A percentile compares a stretch with the other conserved stretches of the same genome.
phyloP scores from a whole-genome alignment of 2,329 filamentous ascomycete genomes.

The Fusarium caatingaense region DNA sequence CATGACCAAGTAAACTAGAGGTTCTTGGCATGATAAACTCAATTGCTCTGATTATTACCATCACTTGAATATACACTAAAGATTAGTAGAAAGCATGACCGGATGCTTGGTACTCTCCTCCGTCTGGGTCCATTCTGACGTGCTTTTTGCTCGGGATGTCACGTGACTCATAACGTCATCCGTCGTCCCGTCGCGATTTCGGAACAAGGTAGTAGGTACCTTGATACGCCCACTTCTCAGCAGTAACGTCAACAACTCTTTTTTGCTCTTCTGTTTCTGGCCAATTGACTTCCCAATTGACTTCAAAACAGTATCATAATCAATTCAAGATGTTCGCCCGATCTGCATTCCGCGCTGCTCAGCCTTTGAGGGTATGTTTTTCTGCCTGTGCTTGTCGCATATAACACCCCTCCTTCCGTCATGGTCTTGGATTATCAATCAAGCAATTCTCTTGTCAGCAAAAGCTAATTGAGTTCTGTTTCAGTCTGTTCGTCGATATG shows the following conservation, averaged over 20 bases:
- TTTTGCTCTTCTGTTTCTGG: slow-evolving; percentile 14
- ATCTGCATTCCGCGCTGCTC: slow-evolving; percentile 71
- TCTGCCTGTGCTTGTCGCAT: background rate
- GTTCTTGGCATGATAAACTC: background rate
- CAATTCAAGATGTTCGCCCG: slow-evolving; percentile 72
- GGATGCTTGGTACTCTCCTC: background rate
- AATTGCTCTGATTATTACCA: background rate
- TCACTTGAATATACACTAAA: background rate
- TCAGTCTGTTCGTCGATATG: slow-evolving; percentile 71
- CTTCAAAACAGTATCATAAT: slow-evolving; percentile 27
- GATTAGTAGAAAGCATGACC: background rate
- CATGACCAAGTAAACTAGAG: background rate
- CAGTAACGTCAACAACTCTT: slow-evolving; percentile 13
- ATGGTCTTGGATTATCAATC: slow-evolving; percentile 23
- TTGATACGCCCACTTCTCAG: slow-evolving; percentile 32
- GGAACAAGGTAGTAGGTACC: slow-evolving; percentile 1
- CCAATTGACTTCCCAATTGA: slow-evolving; percentile 44
- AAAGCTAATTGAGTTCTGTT: slow-evolving; percentile 49
- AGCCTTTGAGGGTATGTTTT: slow-evolving; percentile 71
- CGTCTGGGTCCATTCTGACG: background rate
- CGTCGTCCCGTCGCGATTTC: slow-evolving; percentile 23
- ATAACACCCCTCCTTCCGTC: slow-evolving; percentile 5
- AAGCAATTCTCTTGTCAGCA: slow-evolving; percentile 4
- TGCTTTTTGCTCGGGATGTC: slow-evolving; percentile 22
- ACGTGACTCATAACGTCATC: slow-evolving; percentile 42